These are phyloP conservation scores for Hypholoma sublateritium DNA, from an alignment of 768 basidiomycete genomes.

Conservation along the genomic window DNA sequence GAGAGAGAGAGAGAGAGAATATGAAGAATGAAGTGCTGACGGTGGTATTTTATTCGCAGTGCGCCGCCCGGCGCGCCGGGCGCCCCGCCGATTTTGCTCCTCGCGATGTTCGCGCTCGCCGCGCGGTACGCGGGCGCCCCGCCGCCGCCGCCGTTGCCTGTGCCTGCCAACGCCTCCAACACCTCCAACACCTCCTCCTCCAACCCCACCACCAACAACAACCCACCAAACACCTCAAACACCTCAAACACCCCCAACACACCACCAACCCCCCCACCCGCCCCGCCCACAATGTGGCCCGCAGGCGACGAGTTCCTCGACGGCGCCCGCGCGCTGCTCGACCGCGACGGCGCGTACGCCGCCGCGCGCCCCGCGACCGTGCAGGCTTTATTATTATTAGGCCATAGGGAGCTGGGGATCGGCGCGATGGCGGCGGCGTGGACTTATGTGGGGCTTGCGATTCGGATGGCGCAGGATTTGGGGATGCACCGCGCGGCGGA, in stretches of 20 bases:
- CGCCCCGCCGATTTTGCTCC: constrained; percentile 60
- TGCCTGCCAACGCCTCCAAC: not conserved
- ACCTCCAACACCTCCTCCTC: too few relatives aligned
- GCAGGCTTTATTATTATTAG: constrained; percentile 78
- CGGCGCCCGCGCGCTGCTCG: constrained; percentile 64
- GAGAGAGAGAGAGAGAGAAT: too few relatives aligned
- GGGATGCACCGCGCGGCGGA: constrained; percentile 83
- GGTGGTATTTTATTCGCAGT: too few relatives aligned
- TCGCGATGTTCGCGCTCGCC: constrained; percentile 84
- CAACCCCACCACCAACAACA: too few relatives aligned
- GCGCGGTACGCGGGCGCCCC: constrained; percentile 56
- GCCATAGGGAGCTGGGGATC: constrained; percentile 84
- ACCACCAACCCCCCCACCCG: constrained; percentile 8
- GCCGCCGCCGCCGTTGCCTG: constrained; percentile 20
- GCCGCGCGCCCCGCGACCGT: constrained; percentile 73
- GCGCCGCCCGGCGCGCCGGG: not conserved
- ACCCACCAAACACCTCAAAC: too few relatives aligned
- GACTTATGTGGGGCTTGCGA: constrained; percentile 84
- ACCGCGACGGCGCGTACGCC: constrained; percentile 53
- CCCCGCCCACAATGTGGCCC: constrained; percentile 69
- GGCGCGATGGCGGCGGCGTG: constrained; percentile 89
- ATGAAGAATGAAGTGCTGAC: too few relatives aligned
- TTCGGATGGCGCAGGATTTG: constrained; percentile 90
- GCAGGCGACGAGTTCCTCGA: constrained; percentile 75
- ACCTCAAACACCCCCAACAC: not conserved